Percentiles rank a stretch among this genome's conserved stretches.
Evolutionary conservation across 2,329 filamentous ascomycete species (phyloP).

Genomic region (Diaporthe citriasiana): DNA sequence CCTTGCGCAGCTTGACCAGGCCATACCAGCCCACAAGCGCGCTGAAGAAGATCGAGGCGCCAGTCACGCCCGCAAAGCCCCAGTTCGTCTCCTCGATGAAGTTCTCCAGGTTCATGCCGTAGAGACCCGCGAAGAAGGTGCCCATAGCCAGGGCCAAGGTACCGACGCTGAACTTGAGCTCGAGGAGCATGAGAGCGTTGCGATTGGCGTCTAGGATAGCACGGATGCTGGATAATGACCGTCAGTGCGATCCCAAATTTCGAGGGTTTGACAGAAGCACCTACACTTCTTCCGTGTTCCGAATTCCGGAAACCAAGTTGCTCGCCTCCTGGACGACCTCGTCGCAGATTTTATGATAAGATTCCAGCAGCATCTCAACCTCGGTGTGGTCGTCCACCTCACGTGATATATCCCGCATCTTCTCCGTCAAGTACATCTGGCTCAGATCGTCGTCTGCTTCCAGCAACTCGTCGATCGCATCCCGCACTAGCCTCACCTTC

Average conservation of each 20-base stretch:
- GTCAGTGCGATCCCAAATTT: constrained; percentile 44
- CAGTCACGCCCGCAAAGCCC: constrained; percentile 85
- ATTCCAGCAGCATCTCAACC: constrained; percentile 96
- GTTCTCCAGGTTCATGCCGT: constrained; percentile 99
- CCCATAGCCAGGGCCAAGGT: constrained; percentile 95
- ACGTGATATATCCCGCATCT: constrained; percentile 78
- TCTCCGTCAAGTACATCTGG: constrained; percentile 95
- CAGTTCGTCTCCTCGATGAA: constrained; percentile 95
- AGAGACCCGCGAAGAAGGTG: constrained; percentile 97
- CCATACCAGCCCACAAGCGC: constrained; percentile 87
- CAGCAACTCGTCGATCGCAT: constrained; percentile 93
- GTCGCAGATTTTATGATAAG: constrained; percentile 97
- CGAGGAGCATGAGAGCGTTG: constrained; percentile 96
- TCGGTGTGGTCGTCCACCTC: constrained; percentile 93
- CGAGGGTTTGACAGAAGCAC: constrained; percentile 51
- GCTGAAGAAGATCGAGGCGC: constrained; percentile 78
- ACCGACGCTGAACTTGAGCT: constrained; percentile 95
- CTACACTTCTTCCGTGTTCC: constrained; percentile 98
- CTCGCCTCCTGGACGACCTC: constrained; percentile 97
- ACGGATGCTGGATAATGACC: constrained; percentile 75
- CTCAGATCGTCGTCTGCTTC: constrained; percentile 97
- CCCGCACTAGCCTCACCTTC: constrained; percentile 92
- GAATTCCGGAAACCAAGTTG: constrained; percentile 92
- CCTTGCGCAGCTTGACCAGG: constrained; percentile 83
- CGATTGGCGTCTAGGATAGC: constrained; percentile 98